phyloP scores from a whole-genome alignment of 305 asterid genomes.

The Solanum hybrid region DNA sequence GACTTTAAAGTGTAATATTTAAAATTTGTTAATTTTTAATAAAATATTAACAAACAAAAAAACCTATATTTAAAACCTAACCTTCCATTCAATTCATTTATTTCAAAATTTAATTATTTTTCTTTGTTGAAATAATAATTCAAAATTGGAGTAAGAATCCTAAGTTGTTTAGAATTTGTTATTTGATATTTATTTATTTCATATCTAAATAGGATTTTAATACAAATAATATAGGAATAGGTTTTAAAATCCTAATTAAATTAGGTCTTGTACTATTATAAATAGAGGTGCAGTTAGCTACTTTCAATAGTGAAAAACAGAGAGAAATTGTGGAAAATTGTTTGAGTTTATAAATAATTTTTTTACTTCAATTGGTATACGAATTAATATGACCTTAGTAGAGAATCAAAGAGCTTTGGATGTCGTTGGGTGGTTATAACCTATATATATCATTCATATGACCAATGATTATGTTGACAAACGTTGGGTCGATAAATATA shows the following conservation, averaged over 20 bases:
- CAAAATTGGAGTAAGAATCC: neutral
- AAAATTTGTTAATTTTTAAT: too few relatives aligned
- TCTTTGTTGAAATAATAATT: neutral
- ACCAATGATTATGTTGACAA: neutral
- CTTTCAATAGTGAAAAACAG: neutral
- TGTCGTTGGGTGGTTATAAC: neutral
- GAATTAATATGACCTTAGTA: too few relatives aligned
- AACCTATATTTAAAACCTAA: neutral
- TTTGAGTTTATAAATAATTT: neutral
- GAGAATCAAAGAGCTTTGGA: neutral
- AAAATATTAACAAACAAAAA: neutral
- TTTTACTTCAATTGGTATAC: neutral
- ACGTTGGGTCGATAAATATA: neutral
- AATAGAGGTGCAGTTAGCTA: neutral
- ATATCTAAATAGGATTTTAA: neutral
- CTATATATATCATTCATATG: too few relatives aligned
- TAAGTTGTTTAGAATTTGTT: neutral
- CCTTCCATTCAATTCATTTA: neutral
- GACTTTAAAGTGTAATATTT: neutral
- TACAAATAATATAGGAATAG: neutral
- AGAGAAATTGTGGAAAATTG: neutral
- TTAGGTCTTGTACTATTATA: neutral
- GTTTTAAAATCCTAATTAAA: neutral
- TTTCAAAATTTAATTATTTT: neutral
- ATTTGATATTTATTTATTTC: neutral